Base-by-base conservation (phyloP, 495 filamentous ascomycete species). In the Annulohypoxylon maeteangense region DNA sequence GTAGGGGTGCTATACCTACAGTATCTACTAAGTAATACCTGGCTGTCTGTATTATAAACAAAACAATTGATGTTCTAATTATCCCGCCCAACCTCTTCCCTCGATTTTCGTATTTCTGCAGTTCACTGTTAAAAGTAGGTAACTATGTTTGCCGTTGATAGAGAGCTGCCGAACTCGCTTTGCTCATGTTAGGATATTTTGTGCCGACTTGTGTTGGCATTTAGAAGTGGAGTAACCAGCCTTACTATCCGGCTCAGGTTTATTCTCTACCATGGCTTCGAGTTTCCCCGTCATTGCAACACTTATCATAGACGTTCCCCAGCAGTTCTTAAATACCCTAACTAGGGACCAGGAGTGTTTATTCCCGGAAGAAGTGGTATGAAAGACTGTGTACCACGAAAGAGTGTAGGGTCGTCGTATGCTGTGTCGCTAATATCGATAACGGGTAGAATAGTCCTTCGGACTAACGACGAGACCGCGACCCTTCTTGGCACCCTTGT, bases 401-500 rank as follows among this genome's bases (percentile, higher is more conserved):
- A 34, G 12, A 51, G 34, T 10, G 58, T 23, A 42, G 23, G 42
- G 23, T 36, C 11, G 31, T 40, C 38, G 1, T 14, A 23, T n/a
- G 6, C 14, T 20, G 3, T 12, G 22, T 29, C 36, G 34, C 77
- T 81, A 94, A 77, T 95, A 95, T 54, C 91, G 87, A 78, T 95
- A 93, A 71, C 92, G 85, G 0, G 92, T 95, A 51, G 91, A 93
- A 76, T 94, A 95, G 79, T 94, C 92, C 86, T 98, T 99, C 0
- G 95, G 95, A 72, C 93, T 97, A 62, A 98, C 94, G 32, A 98
- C 95, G 74, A 98, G 80, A 88, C 95, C 95, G 48, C 94, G 86
- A 1, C 95, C 95, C 82, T 98, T 99, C 87, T 96, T 97, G 3
- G 95, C 95, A 12, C 95, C 95, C 63, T 94, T 91, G 80, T 98